A percentile compares a stretch with the other conserved stretches of the same genome.
Evolutionary conservation across 2,329 filamentous ascomycete species (phyloP).

Genomic region (Delphinella strobiligena): DNA sequence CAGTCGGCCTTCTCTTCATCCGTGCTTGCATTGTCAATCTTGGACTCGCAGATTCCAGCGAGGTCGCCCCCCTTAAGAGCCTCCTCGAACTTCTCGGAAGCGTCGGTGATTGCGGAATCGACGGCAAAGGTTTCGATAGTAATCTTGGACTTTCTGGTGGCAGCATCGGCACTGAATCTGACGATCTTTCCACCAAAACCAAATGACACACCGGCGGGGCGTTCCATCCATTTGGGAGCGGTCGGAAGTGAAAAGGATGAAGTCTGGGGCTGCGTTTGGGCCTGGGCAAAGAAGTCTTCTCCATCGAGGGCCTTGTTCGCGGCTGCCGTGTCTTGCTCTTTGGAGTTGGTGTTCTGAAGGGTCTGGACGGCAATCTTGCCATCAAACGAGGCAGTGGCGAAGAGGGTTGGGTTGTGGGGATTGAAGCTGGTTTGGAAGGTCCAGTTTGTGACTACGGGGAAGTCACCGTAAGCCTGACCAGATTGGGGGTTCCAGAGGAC

Average conservation of each 20-base stretch:
- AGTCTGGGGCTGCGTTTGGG: conserved; percentile 80
- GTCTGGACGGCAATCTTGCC: conserved; percentile 92
- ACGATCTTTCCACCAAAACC: conserved; percentile 92
- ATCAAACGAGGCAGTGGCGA: conserved; percentile 92
- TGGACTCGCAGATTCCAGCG: conserved; percentile 63
- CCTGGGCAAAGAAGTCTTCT: conserved; percentile 92
- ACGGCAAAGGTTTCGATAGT: conserved; percentile 79
- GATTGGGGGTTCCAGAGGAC: conserved; percentile 94
- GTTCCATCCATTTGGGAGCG: conserved; percentile 81
- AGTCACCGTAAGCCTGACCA: conserved; percentile 77
- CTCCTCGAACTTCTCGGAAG: conserved; percentile 78
- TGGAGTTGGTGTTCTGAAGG: conserved; percentile 80
- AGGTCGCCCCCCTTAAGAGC: conserved; percentile 70
- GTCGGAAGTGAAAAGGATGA: conserved; percentile 78
- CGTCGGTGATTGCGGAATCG: conserved; percentile 71
- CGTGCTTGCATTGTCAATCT: conserved; percentile 60
- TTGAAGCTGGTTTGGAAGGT: conserved; percentile 94
- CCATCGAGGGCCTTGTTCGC: conserved; percentile 61
- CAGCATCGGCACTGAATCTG: conserved; percentile 56
- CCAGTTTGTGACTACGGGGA: conserved; percentile 98
- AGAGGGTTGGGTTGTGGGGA: conserved; percentile 80
- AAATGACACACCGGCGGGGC: conserved; percentile 77
- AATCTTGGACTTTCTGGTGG: conserved; percentile 57
- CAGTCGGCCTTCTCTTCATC: conserved; percentile 95
- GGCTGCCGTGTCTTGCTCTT: conserved; percentile 50